Evolutionary conservation across 371 early-diverging fungal species (phyloP).

Genomic region (Syncephalastrum monosporum): DNA sequence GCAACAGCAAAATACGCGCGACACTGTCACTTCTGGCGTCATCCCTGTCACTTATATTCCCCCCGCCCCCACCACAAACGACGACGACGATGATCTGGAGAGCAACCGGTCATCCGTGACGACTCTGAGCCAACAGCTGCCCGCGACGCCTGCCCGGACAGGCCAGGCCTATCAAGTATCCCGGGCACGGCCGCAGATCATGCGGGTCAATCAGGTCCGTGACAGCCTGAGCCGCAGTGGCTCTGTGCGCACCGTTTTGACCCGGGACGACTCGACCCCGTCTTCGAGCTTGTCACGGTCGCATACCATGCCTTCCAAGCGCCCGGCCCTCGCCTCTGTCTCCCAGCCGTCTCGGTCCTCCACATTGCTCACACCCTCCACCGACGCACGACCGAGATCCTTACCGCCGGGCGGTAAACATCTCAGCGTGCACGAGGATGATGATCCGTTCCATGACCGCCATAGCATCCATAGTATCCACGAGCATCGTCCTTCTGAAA

Average conservation of each 20-base stretch:
- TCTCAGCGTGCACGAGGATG: constrained; percentile 1
- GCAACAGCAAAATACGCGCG: constrained; percentile 4
- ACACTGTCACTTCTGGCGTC: constrained; percentile 38
- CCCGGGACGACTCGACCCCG: constrained; percentile 7
- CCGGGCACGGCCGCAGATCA: constrained; percentile 41
- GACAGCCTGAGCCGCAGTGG: constrained; percentile 28
- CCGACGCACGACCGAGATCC: neutral
- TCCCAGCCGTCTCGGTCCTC: neutral
- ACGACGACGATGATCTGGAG: constrained; percentile 11
- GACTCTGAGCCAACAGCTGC: constrained; percentile 5
- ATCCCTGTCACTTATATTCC: constrained; percentile 50
- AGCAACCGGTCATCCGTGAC: constrained; percentile 22
- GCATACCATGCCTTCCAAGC: constrained; percentile 13
- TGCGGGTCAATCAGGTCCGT: constrained; percentile 46
- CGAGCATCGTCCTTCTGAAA: constrained; percentile 6
- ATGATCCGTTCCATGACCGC: constrained; percentile 43
- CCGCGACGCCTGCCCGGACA: constrained; percentile 11
- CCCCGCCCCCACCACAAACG: constrained; percentile 15
- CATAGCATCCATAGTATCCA: constrained; percentile 21
- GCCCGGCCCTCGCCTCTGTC: neutral
- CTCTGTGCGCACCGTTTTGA: constrained; percentile 30
- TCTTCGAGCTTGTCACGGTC: constrained; percentile 12
- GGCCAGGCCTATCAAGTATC: constrained; percentile 38
- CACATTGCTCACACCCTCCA: neutral
- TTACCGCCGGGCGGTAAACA: neutral